These are phyloP conservation scores for Cenchrus americanus DNA, from an alignment of 176 grass and related monocot species.

Conservation along the genomic window DNA sequence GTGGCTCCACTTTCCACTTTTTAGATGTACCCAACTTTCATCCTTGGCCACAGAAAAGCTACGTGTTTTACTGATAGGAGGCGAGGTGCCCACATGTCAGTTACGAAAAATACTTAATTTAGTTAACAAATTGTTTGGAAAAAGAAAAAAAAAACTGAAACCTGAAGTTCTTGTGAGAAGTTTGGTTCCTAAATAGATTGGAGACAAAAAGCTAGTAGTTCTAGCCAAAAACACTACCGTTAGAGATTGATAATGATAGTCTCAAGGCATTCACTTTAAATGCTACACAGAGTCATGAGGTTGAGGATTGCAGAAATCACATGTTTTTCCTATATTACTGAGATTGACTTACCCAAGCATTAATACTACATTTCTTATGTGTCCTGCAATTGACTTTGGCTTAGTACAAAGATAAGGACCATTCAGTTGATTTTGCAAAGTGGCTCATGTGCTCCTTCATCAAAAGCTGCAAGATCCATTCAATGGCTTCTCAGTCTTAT, in stretches of 20 bases:
- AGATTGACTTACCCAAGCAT: neutral
- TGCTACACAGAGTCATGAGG: neutral
- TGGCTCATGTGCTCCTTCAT: neutral
- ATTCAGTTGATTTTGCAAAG: neutral
- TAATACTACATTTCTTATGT: neutral
- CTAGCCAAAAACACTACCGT: neutral
- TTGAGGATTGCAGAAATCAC: neutral
- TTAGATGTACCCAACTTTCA: conserved; percentile 14
- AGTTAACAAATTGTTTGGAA: neutral
- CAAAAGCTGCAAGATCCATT: no score
- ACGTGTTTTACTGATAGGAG: neutral
- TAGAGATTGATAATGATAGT: neutral
- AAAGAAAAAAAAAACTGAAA: neutral
- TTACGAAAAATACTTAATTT: neutral
- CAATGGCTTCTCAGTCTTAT: no score
- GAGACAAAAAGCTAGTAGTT: neutral
- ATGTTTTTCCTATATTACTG: neutral
- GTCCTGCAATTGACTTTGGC: neutral
- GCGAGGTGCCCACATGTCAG: neutral
- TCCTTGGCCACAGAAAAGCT: neutral
- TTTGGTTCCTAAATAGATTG: neutral
- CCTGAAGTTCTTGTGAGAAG: neutral
- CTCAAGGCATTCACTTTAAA: neutral
- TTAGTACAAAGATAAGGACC: neutral
- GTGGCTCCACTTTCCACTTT: neutral